These are phyloP conservation scores for Fragilariopsis cylindrus DNA, from an alignment of 108 stramenopile species.

Conservation along the genomic window DNA sequence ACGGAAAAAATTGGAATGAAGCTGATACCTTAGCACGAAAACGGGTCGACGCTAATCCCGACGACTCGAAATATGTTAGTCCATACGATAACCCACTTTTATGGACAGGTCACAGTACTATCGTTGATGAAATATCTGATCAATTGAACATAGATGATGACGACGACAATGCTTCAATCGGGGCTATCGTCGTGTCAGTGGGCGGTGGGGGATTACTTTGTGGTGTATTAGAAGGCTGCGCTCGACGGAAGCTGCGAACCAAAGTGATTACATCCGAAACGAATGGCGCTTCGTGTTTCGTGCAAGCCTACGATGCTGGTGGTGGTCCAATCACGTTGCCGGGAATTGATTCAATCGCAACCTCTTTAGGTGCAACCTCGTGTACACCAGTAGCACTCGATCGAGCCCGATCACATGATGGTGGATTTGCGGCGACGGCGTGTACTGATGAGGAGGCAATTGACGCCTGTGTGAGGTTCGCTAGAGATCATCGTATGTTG, in stretches of 20 bases:
- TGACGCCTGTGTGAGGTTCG: conserved; percentile 73
- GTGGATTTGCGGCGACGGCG: conserved; percentile 50
- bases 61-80: conserved; percentile 53
- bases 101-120: conserved; percentile 90
- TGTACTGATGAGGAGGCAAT: conserved; percentile 87
- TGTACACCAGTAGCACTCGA: conserved; percentile 78
- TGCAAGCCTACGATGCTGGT: conserved; percentile 42
- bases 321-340: conserved; percentile 45
- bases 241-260: conserved; percentile 41
- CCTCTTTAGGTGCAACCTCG: conserved; percentile 79
- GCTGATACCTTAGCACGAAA: conserved; percentile 76
- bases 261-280: conserved; percentile 88
- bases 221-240: conserved; percentile 84
- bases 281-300: conserved; percentile 85
- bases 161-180: conserved; percentile 30
- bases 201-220: conserved; percentile 90
- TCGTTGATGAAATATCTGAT: conserved; percentile 81
- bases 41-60: conserved; percentile 36
- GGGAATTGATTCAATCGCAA: conserved; percentile 80
- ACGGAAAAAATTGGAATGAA: conserved; percentile 88
- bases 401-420: conserved; percentile 49
- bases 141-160: conserved; percentile 21
- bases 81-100: conserved; percentile 87
- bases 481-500: conserved; percentile 80
- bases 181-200: conserved; percentile 79